Percentiles rank a stretch among this genome's conserved stretches.
phyloP scores from a whole-genome alignment of 495 filamentous ascomycete genomes.

The Opeltia flavorubescens region DNA sequence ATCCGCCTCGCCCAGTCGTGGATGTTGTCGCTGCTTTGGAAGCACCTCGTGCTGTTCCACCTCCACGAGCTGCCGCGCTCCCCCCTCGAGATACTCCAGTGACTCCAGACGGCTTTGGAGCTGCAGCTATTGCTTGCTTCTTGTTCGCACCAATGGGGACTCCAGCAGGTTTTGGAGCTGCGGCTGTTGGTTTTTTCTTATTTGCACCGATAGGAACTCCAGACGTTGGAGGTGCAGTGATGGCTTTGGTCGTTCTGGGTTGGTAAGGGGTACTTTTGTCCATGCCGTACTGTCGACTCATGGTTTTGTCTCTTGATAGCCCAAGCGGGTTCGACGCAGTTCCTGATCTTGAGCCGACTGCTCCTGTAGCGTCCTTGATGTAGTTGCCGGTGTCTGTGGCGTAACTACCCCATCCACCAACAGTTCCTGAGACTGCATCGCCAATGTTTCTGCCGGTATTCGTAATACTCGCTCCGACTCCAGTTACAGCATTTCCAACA shows the following conservation, averaged over 20 bases:
- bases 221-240: not conserved
- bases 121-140: not conserved
- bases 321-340: constrained; percentile 31
- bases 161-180: not conserved
- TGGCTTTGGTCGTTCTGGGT: not conserved
- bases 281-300: constrained; percentile 4
- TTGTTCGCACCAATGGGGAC: not conserved
- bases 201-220: not conserved
- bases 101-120: not conserved
- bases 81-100: not conserved
- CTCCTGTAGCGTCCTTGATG: constrained; percentile 30
- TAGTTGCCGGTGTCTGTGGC: constrained; percentile 33
- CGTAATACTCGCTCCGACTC: constrained; percentile 16
- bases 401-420: constrained; percentile 26
- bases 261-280: constrained; percentile 1
- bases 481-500: constrained; percentile 27
- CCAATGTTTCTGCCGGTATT: constrained; percentile 21
- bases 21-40: not conserved
- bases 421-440: constrained; percentile 23
- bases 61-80: not conserved
- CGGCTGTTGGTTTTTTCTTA: not conserved
- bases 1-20: not conserved
- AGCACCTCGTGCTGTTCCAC: constrained; percentile 1
- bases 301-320: constrained; percentile 11
- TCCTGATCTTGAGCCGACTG: constrained; percentile 19